Conservation (phyloP, 108 stramenopile genomes). For the Stephanodiscus minutulus region DNA sequence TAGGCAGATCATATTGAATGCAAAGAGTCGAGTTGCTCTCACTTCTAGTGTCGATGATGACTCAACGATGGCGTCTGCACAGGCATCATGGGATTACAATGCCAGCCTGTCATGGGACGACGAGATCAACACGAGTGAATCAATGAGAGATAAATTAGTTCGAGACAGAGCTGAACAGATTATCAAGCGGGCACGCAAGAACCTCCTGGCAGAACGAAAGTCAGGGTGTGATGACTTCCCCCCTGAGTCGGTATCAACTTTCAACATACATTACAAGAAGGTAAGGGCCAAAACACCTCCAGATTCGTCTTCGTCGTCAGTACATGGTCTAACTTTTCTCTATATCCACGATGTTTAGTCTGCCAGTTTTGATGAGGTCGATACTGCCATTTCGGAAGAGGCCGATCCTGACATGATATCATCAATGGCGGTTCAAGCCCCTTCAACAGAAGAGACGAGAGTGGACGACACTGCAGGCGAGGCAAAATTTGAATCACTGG, state of each 20-base stretch:
- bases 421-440: background rate
- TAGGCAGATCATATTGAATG: background rate
- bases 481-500: background rate
- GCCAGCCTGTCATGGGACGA: background rate
- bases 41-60: background rate
- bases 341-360: background rate
- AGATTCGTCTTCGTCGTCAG: background rate
- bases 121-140: background rate
- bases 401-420: background rate
- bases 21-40: background rate
- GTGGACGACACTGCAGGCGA: background rate
- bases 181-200: background rate
- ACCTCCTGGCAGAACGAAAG: background rate
- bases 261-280: background rate
- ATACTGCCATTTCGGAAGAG: background rate
- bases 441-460: background rate
- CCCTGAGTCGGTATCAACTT: background rate
- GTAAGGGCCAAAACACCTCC: background rate
- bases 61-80: background rate
- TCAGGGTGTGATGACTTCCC: background rate
- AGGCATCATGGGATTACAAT: background rate
- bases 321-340: background rate
- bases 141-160: background rate
- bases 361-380: background rate
- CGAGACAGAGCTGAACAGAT: slow-evolving; percentile 4